Base-by-base conservation (phyloP, 345 rosid species). In the Gossypium arboreum region DNA sequence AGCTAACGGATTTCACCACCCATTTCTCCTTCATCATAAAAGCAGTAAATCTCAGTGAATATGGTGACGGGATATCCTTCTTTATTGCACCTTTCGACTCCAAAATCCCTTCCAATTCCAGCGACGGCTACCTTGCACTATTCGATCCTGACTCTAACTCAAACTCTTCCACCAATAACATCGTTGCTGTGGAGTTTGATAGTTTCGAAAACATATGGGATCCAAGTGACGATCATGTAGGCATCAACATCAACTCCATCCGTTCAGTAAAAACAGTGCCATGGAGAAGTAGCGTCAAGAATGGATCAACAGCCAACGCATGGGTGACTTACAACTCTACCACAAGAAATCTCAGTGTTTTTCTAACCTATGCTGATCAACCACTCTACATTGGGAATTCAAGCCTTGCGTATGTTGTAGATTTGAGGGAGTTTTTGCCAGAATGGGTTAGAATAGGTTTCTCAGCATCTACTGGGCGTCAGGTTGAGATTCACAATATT, bases 31-130 rank as follows among this genome's bases (percentile, higher is more conserved):
- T 89, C 60, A 24, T 8, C n/a, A 70, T 86, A 18, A 5, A 3
- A 3, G 78, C 85, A 3, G 1, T 51, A 10, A 7, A 74, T 34
- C 2, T 6, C 0, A 3, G n/a, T 2, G 1, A 2, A 0, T 75
- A 70, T 54, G 93, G 90, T 10, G 87, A 85, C 15, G 91, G 89
- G 7, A 75, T 89, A 15, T 39, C 89, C 13, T 87, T 89, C 77
- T 85, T 84, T 75, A 59, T 89, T 3, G 84, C 87, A 4, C 87
- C 91, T 6, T 62, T 65, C 7, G 76, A 79, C 15, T 84, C 86
- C 16, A 12, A 25, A 29, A 75, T 89, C 15, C 91, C 89, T 1
- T 3, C 66, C 7, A 78, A 82, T 75, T 89, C 91, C 0, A 75
- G 73, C 2, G 87, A 72, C 2, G 93, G 91, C 0, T 79, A 15